Evolutionary conservation across 1,139 yeast genomes (phyloP).

Genomic region (Pichia sp.): DNA sequence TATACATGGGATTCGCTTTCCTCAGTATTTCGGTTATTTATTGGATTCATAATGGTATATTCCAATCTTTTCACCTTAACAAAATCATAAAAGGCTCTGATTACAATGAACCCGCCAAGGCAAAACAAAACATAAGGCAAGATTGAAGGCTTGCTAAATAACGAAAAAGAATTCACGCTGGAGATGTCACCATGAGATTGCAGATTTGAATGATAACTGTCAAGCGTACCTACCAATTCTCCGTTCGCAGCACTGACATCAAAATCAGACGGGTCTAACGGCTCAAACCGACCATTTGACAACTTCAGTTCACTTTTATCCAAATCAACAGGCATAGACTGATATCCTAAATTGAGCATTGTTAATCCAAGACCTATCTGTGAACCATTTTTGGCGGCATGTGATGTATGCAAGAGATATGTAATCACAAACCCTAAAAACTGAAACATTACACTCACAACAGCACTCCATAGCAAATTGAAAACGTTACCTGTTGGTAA

Average conservation of each 20-base stretch:
- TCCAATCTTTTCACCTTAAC: slow-evolving; percentile 74
- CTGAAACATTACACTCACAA: slow-evolving; percentile 86
- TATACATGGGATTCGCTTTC: no score
- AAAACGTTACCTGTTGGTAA: slow-evolving; percentile 92
- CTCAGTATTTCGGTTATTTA: neutral
- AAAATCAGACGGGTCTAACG: slow-evolving; percentile 48
- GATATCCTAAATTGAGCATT: slow-evolving; percentile 67
- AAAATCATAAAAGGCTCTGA: slow-evolving; percentile 66
- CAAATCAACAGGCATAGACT: slow-evolving; percentile 47
- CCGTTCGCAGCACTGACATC: slow-evolving; percentile 27
- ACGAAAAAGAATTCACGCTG: neutral
- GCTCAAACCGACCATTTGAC: slow-evolving; percentile 36
- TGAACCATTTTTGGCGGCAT: slow-evolving; percentile 95
- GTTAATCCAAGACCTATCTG: slow-evolving; percentile 89
- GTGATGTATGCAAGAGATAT: slow-evolving; percentile 87
- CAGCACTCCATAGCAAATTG: slow-evolving; percentile 81
- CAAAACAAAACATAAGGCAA: slow-evolving; percentile 54
- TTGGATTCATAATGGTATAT: slow-evolving; percentile 45
- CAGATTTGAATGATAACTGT: slow-evolving; percentile 36
- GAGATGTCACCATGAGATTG: slow-evolving; percentile 16
- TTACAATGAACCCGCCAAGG: slow-evolving; percentile 57
- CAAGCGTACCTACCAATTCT: slow-evolving; percentile 36
- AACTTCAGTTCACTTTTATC: slow-evolving; percentile 9
- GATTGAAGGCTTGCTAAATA: slow-evolving; percentile 29
- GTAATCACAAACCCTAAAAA: slow-evolving; percentile 90